phyloP scores from a whole-genome alignment of 2,329 filamentous ascomycete genomes.

The Emmonsiellopsis sp. region DNA sequence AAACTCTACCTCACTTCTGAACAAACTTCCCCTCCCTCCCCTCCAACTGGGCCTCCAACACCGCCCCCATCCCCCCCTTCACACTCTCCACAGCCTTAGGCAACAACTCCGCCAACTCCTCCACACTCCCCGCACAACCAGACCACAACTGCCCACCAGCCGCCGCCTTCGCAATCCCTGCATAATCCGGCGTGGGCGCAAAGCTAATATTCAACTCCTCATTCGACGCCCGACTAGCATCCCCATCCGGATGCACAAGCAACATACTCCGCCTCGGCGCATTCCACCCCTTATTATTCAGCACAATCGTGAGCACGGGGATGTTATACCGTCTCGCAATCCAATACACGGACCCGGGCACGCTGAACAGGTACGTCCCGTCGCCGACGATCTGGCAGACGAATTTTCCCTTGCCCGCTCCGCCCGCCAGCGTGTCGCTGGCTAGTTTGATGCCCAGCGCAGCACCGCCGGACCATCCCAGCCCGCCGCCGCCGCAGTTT shows the following conservation, averaged over 20 bases:
- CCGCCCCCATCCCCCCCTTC: slow-evolving; percentile 47
- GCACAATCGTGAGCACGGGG: slow-evolving; percentile 55
- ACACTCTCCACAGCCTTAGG: slow-evolving; percentile 53
- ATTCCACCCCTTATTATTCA: slow-evolving; percentile 67
- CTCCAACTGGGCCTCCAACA: slow-evolving; percentile 53
- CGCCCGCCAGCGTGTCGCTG: slow-evolving; percentile 43
- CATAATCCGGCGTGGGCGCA: slow-evolving; percentile 56
- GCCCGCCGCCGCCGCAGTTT: slow-evolving; percentile 71
- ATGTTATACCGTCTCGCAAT: slow-evolving; percentile 58
- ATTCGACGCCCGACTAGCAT: slow-evolving; percentile 53
- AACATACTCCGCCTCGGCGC: slow-evolving; percentile 53
- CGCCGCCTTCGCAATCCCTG: slow-evolving; percentile 59
- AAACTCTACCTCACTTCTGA: slow-evolving; percentile 14
- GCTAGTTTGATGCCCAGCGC: slow-evolving; percentile 71
- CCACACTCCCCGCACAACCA: slow-evolving; percentile 47
- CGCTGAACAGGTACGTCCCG: slow-evolving; percentile 57
- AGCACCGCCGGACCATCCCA: slow-evolving; percentile 71
- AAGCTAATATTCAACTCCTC: slow-evolving; percentile 60
- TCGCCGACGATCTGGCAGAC: slow-evolving; percentile 59
- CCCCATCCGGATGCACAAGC: slow-evolving; percentile 57
- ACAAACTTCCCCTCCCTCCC: slow-evolving; percentile 48
- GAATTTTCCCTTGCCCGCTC: slow-evolving; percentile 46
- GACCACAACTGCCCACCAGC: slow-evolving; percentile 55
- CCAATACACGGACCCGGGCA: slow-evolving; percentile 61
- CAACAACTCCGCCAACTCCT: slow-evolving; percentile 46